These are phyloP conservation scores for Triangularia setosa DNA, from an alignment of 2,329 filamentous ascomycete species.

Conservation along the genomic window DNA sequence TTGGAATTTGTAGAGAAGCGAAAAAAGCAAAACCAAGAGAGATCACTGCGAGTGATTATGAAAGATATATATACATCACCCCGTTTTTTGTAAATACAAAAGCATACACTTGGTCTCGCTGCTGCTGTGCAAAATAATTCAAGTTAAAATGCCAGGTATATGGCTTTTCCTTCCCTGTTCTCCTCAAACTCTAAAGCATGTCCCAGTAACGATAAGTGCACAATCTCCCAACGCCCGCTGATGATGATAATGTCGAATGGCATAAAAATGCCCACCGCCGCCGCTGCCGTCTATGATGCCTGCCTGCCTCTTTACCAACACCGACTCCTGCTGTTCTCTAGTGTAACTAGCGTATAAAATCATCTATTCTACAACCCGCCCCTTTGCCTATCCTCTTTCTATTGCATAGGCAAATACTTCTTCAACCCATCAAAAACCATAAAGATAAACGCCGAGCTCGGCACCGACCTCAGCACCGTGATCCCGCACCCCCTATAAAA, in stretches of 20 bases:
- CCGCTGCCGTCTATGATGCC: background rate
- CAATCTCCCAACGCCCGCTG: constrained; percentile 18
- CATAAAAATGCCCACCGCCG: background rate
- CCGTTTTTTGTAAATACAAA: background rate
- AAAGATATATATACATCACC: background rate
- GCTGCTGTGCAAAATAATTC: too few relatives aligned
- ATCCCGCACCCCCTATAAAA: constrained; percentile 95
- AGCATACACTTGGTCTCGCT: background rate
- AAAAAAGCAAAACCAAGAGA: background rate
- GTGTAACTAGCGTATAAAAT: background rate
- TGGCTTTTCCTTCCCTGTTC: background rate
- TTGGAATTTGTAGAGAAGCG: constrained; percentile 2
- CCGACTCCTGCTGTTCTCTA: background rate
- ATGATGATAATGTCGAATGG: constrained; percentile 6
- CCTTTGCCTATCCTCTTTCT: constrained; percentile 15
- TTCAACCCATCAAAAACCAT: constrained; percentile 89
- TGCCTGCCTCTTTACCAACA: background rate
- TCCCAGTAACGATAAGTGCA: background rate
- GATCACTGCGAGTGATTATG: background rate
- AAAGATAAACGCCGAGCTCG: constrained; percentile 97
- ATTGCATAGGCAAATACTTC: constrained; percentile 54
- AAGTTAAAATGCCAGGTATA: background rate
- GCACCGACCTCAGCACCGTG: constrained; percentile 80
- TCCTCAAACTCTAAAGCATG: background rate
- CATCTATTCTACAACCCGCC: background rate